Base-by-base conservation (phyloP, 345 rosid species). In the Pseudoturritis turrita region DNA sequence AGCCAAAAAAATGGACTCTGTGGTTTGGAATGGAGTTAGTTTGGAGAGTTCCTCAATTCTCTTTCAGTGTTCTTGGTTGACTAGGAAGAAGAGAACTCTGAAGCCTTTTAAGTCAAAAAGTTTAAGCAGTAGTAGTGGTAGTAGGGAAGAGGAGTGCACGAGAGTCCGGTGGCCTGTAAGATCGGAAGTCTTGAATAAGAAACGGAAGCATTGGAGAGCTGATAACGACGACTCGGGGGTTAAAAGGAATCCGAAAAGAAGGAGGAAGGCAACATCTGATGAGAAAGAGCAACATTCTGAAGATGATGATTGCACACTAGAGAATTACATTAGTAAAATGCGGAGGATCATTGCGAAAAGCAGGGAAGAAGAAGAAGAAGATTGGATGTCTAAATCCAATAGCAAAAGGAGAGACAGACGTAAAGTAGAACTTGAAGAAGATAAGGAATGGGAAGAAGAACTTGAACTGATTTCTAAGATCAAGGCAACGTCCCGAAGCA, bases 1-100 rank as follows among this genome's bases (percentile, higher is more conserved):
- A 70, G 74, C 2, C 5, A 22, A 22, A 26, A 2, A 55, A 12
- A 70, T 59, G 75, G 68, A 49, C 0, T 23, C n/a, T 59, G n/a
- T 26, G 10, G 51, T 10, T 62, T n/a, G 4, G 4, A 15, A 17
- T 26, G 57, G 26, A 23, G 9, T 7, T 43, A 15, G 31, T 10
- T 7, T 35, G 58, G n/a, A 36, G 41, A 21, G 31, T 57, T 41
- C 23, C 1, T 7, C 0, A 19, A 3, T 59, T 14, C 2, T 3
- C 6, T 25, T 18, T 14, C 23, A 28, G 8, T 5, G 4, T n/a
- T 6, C 41, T 15, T 73, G 77, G 77, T 25, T 3, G 12, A 46
- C 14, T 31, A 73, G 6, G 77, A 65, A 56, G 72, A 65, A 73
- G 77, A 73, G 77, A 59, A 35, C 49, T 47, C 7, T 11, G 21